A percentile compares a stretch with the other conserved stretches of the same genome.
Conservation (phyloP, 768 basidiomycete genomes). For the Collybiopsis confluens region DNA sequence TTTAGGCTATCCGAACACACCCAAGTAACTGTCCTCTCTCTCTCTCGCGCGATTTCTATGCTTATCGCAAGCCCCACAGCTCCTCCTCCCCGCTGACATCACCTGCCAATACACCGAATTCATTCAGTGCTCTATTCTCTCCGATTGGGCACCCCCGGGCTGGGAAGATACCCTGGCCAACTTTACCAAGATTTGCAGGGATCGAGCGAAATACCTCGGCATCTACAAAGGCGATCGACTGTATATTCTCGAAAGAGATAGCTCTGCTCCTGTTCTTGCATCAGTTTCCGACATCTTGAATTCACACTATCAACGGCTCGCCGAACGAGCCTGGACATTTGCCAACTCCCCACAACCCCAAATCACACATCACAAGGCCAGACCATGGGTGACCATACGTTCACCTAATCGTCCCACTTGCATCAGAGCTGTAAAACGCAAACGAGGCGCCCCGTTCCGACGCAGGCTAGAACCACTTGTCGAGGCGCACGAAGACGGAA, state of each 20-base stretch:
- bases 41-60: background rate
- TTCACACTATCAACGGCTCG: background rate
- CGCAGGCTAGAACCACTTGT: background rate
- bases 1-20: background rate
- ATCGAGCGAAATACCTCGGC: background rate
- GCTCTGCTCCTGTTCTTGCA: background rate
- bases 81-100: constrained; percentile 1
- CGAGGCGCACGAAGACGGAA: background rate
- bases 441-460: background rate
- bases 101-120: constrained; percentile 5
- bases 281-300: background rate
- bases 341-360: background rate
- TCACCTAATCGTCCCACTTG: background rate
- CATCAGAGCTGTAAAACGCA: background rate
- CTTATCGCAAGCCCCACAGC: background rate
- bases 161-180: background rate
- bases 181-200: background rate
- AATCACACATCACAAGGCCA: background rate
- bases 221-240: constrained; percentile 1
- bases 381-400: background rate
- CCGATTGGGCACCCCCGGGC: background rate
- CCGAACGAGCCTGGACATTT: background rate
- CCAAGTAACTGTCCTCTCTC: background rate
- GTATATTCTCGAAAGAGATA: background rate
- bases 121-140: background rate